Conservation (phyloP, 2,329 filamentous ascomycete species). For the Sarocladium strictum region DNA sequence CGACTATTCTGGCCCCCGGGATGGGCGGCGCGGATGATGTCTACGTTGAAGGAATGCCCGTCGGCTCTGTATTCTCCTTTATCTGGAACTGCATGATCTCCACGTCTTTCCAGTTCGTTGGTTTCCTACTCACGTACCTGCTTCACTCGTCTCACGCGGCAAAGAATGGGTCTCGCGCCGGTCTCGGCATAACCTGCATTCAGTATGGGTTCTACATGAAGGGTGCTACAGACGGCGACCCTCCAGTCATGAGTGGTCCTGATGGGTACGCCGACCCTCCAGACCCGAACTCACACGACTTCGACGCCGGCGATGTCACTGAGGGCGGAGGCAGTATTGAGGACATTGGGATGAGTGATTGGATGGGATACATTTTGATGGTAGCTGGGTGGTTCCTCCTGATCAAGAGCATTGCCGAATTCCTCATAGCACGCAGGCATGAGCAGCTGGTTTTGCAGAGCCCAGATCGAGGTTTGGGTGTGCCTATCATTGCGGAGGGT, state of each 20-base stretch:
- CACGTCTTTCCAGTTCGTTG: constrained; percentile 94
- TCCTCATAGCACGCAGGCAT: constrained; percentile 78
- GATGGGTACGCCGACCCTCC: constrained; percentile 64
- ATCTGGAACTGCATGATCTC: constrained; percentile 95
- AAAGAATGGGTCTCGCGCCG: constrained; percentile 93
- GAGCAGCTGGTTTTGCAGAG: constrained; percentile 91
- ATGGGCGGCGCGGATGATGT: constrained; percentile 89
- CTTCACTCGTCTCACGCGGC: constrained; percentile 96
- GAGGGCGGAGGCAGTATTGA: constrained; percentile 38
- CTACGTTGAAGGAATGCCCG: constrained; percentile 92
- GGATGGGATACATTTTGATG: constrained; percentile 90
- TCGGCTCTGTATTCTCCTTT: constrained; percentile 81
- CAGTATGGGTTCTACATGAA: constrained; percentile 98
- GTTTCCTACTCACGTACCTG: constrained; percentile 95
- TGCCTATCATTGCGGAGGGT: constrained; percentile 81
- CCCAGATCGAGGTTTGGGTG: constrained; percentile 77
- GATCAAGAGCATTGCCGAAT: constrained; percentile 89
- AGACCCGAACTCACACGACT: constrained; percentile 86
- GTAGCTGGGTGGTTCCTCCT: constrained; percentile 97
- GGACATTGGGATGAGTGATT: constrained; percentile 70
- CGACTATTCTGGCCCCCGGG: constrained; percentile 90
- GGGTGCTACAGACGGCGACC: constrained; percentile 41
- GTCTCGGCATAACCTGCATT: constrained; percentile 89
- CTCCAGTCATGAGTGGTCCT: constrained; percentile 39
- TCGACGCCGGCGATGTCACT: constrained; percentile 66